Conservation (phyloP, 139 green algal genomes). For the Tetradesmus lagerheimii region DNA sequence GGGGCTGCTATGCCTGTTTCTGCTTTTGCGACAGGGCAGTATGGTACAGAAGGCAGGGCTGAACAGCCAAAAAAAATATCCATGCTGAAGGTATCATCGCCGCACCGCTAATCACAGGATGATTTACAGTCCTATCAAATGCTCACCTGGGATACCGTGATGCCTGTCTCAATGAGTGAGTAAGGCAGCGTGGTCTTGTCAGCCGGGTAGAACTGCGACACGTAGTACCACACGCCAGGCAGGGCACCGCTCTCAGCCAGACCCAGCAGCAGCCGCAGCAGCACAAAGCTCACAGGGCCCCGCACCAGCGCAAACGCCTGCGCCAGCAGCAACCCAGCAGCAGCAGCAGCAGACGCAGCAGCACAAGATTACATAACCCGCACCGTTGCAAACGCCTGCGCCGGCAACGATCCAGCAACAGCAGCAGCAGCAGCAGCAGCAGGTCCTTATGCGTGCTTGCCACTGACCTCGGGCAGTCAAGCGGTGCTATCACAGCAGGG, state of each 20-base stretch:
- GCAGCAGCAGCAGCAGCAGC: not conserved
- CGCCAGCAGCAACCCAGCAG: not conserved
- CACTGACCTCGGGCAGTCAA: too few relatives aligned
- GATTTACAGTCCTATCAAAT: too few relatives aligned
- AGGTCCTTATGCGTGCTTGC: too few relatives aligned
- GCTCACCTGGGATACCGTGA: conserved; percentile 49
- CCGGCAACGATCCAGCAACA: too few relatives aligned
- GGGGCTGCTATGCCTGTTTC: too few relatives aligned
- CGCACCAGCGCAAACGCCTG: conserved; percentile 56
- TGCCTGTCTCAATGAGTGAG: conserved; percentile 47
- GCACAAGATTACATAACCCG: conserved; percentile 46
- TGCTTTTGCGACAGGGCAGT: too few relatives aligned
- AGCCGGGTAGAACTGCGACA: conserved; percentile 40
- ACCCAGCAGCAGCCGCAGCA: conserved; percentile 43
- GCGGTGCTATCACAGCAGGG: too few relatives aligned
- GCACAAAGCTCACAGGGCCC: conserved; percentile 49
- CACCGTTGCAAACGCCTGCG: conserved; percentile 52
- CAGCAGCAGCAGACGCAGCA: not conserved
- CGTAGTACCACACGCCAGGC: conserved; percentile 59
- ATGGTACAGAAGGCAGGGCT: too few relatives aligned
- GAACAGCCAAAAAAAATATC: too few relatives aligned
- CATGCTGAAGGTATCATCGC: too few relatives aligned
- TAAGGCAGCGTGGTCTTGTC: conserved; percentile 45
- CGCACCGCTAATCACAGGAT: too few relatives aligned
- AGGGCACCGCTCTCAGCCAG: conserved; percentile 63